Evolutionary conservation across 148 eudicot genomes (phyloP).

Genomic region (Dysphania ambrosioides): DNA sequence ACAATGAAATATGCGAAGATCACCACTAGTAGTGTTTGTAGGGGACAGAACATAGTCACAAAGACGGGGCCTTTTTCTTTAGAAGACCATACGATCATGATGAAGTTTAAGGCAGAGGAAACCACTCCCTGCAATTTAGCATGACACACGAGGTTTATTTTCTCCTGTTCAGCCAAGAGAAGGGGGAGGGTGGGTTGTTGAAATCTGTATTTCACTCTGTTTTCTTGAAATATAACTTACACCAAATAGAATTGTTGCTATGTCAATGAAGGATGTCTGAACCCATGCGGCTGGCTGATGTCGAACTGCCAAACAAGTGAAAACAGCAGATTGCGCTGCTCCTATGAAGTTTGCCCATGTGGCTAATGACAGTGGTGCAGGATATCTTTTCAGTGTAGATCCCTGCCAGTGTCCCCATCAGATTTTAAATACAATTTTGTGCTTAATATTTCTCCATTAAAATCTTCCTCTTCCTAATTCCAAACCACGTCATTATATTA

Average conservation of each 20-base stretch:
- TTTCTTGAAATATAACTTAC: slow-evolving; percentile 25
- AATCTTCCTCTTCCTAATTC: neutral
- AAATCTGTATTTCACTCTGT: neutral
- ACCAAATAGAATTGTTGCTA: slow-evolving; percentile 41
- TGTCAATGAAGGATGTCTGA: slow-evolving; percentile 30
- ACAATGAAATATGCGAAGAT: slow-evolving; percentile 42
- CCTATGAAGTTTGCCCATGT: slow-evolving; percentile 49
- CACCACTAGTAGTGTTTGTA: slow-evolving; percentile 44
- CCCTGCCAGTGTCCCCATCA: slow-evolving; percentile 31
- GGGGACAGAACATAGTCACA: slow-evolving; percentile 24
- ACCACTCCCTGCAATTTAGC: slow-evolving; percentile 42
- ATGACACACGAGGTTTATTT: neutral
- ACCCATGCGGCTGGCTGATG: slow-evolving; percentile 38
- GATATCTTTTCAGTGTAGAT: slow-evolving; percentile 39
- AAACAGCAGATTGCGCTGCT: slow-evolving; percentile 44
- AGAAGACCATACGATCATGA: slow-evolving; percentile 39
- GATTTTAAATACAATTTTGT: neutral
- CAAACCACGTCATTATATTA: slow-evolving; percentile 2
- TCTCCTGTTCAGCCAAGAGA: neutral
- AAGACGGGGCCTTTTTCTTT: slow-evolving; percentile 33
- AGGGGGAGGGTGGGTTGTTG: neutral
- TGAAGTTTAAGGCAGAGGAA: slow-evolving; percentile 41
- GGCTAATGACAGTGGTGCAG: slow-evolving; percentile 46
- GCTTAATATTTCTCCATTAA: neutral
- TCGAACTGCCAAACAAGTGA: slow-evolving; percentile 32